Evolutionary conservation across 140 eudicot species (phyloP).

Genomic region (Artemisia princeps): DNA sequence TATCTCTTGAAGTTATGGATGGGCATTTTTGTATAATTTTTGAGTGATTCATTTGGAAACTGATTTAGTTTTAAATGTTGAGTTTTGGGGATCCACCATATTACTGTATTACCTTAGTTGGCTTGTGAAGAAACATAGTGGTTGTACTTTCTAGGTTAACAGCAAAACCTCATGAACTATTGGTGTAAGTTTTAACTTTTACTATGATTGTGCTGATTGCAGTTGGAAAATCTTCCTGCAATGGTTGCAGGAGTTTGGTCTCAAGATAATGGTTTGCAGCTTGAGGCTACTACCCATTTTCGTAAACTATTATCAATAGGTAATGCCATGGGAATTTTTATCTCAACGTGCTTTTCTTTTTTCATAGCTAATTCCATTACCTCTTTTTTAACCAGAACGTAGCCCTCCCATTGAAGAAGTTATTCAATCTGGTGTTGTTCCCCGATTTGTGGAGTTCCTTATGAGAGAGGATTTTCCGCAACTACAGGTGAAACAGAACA

Average conservation of each 20-base stretch:
- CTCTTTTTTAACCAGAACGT: conserved; percentile 26
- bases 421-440: conserved; percentile 76
- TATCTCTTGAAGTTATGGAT: too few species aligned
- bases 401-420: conserved; percentile 84
- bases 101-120: background rate
- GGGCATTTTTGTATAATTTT: too few species aligned
- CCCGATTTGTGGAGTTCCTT: conserved; percentile 76
- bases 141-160: too few species aligned
- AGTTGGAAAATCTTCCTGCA: conserved; percentile 65
- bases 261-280: conserved; percentile 43
- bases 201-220: conserved; percentile 20
- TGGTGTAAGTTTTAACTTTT: background rate
- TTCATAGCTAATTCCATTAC: conserved; percentile 13
- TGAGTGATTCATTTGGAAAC: too few species aligned
- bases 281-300: conserved; percentile 73
- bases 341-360: background rate
- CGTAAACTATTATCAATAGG: conserved; percentile 75
- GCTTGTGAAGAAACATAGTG: too few species aligned
- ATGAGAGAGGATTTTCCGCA: conserved; percentile 55
- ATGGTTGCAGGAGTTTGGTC: conserved; percentile 57
- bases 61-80: too few species aligned
- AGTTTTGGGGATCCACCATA: background rate
- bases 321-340: conserved; percentile 1
- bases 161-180: background rate
- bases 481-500: conserved; percentile 47